Base-by-base conservation (phyloP, 352 stramenopile species). In the Globisporangium splendens region DNA sequence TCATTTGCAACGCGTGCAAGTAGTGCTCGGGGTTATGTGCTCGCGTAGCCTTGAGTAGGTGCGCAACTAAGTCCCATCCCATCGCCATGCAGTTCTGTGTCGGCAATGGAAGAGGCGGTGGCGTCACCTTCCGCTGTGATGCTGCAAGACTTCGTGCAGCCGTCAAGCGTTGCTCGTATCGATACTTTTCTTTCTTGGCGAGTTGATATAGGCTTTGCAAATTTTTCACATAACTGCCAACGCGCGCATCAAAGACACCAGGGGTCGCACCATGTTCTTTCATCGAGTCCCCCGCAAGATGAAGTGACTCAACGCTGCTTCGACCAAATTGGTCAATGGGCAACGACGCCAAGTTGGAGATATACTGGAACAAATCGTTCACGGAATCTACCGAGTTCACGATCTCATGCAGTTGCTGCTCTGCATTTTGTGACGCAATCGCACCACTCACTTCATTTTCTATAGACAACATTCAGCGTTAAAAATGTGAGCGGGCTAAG, bases 1-100 rank as follows among this genome's bases (percentile, higher is more conserved):
- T 70, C 79, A 91, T 88, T 20, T 87, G 69, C 8, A 95, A 62
- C 12, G 86, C 83, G 39, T 70, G 65, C 20, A 86, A 53, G 46
- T 95, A 95, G 54, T 89, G 77, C 15, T 73, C 56, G 8, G 77
- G 71, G 46, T 91, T 91, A 18, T 88, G 81, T 24, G 58, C 68
- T 20, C 72, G 69, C 3, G 86, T 93, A 2, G 86, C 80, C 48
- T 77, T 79, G 12, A 95, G 66, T 53, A 95, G 61, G 35, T 88
- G 79, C 1, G 89, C 62, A 21, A 83, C 82, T 22, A 95, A 65
- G 20, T 93, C 83, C 86, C 86, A 93, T 10, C 86, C 83, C 75
- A 95, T 91, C 4, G 73, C 68, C 67, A 95, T 68, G 54, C 83
- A 93, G 58, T 86, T 93, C 54, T 95, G 83, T 18, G 86, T 95